Evolutionary conservation across 1,284 basidiomycete genomes (phyloP).

Genomic region (Trametes pubescens): DNA sequence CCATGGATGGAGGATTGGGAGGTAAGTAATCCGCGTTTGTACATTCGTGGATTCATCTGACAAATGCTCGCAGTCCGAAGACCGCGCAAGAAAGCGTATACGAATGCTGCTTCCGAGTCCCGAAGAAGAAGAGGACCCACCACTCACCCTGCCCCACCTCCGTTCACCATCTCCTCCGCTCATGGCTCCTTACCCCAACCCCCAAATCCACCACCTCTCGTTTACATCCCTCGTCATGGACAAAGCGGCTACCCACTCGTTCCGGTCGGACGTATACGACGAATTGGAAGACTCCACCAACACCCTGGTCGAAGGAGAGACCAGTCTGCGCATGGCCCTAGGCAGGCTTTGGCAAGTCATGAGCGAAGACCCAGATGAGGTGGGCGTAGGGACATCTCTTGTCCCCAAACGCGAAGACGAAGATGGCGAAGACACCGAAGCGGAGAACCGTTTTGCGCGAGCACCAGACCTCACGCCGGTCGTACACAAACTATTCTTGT

Average conservation of each 20-base stretch:
- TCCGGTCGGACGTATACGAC: slow-evolving; percentile 76
- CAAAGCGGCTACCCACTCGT: slow-evolving; percentile 81
- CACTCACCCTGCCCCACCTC: slow-evolving; percentile 52
- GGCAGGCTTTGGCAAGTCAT: slow-evolving; percentile 83
- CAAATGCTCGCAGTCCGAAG: slow-evolving; percentile 63
- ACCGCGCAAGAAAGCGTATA: slow-evolving; percentile 80
- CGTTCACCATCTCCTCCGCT: slow-evolving; percentile 55
- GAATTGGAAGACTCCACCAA: slow-evolving; percentile 82
- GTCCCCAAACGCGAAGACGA: slow-evolving; percentile 73
- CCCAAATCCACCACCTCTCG: slow-evolving; percentile 68
- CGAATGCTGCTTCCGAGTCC: slow-evolving; percentile 62
- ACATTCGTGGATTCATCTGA: slow-evolving; percentile 5
- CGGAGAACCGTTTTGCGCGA: slow-evolving; percentile 58
- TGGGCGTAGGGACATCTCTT: slow-evolving; percentile 46
- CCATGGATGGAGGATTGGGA: slow-evolving; percentile 84
- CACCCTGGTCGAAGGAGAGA: slow-evolving; percentile 81
- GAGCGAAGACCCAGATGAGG: slow-evolving; percentile 63
- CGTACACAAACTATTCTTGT: slow-evolving; percentile 72
- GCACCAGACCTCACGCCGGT: slow-evolving; percentile 71
- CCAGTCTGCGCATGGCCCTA: slow-evolving; percentile 70
- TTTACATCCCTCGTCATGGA: slow-evolving; percentile 87
- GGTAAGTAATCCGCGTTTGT: slow-evolving; percentile 51
- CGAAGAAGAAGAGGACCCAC: slow-evolving; percentile 49
- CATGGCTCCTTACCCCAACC: slow-evolving; percentile 72
- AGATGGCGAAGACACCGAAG: slow-evolving; percentile 58